These are phyloP conservation scores for Vigna nakashimae DNA, from an alignment of 306 rosid genomes.

Conservation along the genomic window DNA sequence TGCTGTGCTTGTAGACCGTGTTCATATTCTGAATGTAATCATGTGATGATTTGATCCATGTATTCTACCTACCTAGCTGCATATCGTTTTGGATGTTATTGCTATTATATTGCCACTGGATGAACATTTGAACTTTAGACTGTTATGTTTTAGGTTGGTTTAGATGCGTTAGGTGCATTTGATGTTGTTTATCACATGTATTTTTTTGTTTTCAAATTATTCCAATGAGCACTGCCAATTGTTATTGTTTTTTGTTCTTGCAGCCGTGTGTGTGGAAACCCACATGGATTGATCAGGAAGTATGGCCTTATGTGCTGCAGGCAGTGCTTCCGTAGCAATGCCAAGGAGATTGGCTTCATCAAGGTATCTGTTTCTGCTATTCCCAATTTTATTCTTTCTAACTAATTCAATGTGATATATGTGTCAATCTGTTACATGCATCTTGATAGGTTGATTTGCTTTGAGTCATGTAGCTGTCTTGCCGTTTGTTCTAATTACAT, in stretches of 20 bases:
- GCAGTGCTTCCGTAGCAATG: slow-evolving; percentile 97
- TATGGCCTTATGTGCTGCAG: slow-evolving; percentile 97
- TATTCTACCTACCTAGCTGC: not conserved
- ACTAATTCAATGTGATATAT: not conserved
- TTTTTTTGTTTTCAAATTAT: not conserved
- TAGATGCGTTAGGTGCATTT: not conserved
- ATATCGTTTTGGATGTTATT: not conserved
- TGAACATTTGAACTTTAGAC: not conserved
- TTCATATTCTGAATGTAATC: not conserved
- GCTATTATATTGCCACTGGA: not conserved
- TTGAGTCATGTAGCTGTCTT: not conserved
- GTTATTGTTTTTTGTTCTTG: not conserved
- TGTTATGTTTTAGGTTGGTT: slow-evolving; percentile 18
- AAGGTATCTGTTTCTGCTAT: slow-evolving; percentile 52
- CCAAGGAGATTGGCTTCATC: slow-evolving; percentile 97
- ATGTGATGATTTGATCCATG: not conserved
- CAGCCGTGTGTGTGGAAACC: slow-evolving; percentile 79
- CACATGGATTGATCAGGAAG: slow-evolving; percentile 93
- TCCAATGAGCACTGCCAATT: slow-evolving; percentile 1
- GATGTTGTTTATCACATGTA: not conserved
- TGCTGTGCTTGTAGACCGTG: not conserved
- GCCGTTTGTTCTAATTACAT: not conserved
- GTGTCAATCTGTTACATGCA: not conserved
- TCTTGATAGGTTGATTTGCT: not conserved
- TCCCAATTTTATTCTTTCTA: not conserved